phyloP scores from a whole-genome alignment of 108 stramenopile species.

The Cyclotella atomus region DNA sequence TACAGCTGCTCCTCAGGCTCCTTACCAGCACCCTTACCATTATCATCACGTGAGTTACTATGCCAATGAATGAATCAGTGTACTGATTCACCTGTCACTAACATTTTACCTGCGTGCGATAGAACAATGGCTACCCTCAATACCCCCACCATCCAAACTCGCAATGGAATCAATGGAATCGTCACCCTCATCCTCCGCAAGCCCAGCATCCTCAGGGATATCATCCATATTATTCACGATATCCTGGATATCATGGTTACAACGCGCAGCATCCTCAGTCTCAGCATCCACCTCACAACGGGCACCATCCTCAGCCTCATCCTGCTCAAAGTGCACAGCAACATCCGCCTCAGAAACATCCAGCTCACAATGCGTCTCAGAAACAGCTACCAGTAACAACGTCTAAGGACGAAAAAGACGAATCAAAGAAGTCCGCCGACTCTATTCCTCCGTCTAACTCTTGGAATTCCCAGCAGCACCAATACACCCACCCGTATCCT shows the following conservation, averaged over 20 bases:
- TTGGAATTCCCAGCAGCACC: not conserved
- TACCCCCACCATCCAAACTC: slow-evolving; percentile 9
- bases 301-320: no score
- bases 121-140: slow-evolving; percentile 12
- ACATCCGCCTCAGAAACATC: not conserved
- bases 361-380: not conserved
- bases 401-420: not conserved
- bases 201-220: slow-evolving; percentile 1
- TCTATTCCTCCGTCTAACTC: not conserved
- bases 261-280: no score
- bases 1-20: not conserved
- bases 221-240: slow-evolving; percentile 3
- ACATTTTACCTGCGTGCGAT: not conserved
- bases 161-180: slow-evolving; percentile 14
- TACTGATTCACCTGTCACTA: not conserved
- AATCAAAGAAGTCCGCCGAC: not conserved
- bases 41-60: slow-evolving; percentile 12
- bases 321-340: not conserved
- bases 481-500: not conserved
- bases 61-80: not conserved
- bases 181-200: slow-evolving; percentile 1
- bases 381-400: not conserved
- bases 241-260: not conserved
- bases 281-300: no score
- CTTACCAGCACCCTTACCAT: not conserved